A percentile compares a stretch with the other conserved stretches of the same genome.
phyloP scores from a whole-genome alignment of 129 eudicot species.

The Artemisia tridentata region DNA sequence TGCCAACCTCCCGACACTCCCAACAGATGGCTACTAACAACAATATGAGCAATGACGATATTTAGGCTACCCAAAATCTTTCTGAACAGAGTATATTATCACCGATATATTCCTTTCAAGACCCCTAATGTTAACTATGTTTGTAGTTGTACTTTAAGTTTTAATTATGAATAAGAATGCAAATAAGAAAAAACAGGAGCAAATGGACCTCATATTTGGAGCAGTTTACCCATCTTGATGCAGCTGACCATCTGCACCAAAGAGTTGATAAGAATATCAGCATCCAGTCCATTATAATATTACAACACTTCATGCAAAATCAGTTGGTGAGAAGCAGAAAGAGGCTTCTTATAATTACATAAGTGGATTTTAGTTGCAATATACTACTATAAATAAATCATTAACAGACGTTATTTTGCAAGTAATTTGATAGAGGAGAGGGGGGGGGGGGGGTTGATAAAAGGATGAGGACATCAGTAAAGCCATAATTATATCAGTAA shows the following conservation, averaged over 20 bases:
- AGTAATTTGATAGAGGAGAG: too few species aligned
- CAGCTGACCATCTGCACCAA: conserved; percentile 69
- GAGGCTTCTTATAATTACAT: background rate
- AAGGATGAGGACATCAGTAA: too few species aligned
- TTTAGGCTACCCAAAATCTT: background rate
- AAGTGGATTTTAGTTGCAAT: too few species aligned
- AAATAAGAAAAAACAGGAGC: background rate
- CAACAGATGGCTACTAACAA: background rate
- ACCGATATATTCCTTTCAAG: background rate
- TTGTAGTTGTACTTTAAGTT: background rate
- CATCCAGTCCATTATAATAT: conserved; percentile 6
- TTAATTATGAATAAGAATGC: background rate
- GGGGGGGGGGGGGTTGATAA: too few species aligned
- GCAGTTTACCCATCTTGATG: conserved; percentile 78
- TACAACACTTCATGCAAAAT: conserved; percentile 4
- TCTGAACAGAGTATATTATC: background rate
- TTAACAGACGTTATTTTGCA: too few species aligned
- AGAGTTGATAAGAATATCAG: conserved; percentile 9
- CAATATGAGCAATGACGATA: background rate
- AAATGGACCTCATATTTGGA: conserved; percentile 81
- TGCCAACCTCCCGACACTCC: background rate
- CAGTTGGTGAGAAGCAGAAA: background rate
- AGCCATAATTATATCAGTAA: too few species aligned
- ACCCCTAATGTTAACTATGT: background rate
- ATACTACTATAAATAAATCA: too few species aligned